These are phyloP conservation scores for Amoebophrya sp. DNA, from an alignment of 169 alveolate species.

Conservation along the genomic window DNA sequence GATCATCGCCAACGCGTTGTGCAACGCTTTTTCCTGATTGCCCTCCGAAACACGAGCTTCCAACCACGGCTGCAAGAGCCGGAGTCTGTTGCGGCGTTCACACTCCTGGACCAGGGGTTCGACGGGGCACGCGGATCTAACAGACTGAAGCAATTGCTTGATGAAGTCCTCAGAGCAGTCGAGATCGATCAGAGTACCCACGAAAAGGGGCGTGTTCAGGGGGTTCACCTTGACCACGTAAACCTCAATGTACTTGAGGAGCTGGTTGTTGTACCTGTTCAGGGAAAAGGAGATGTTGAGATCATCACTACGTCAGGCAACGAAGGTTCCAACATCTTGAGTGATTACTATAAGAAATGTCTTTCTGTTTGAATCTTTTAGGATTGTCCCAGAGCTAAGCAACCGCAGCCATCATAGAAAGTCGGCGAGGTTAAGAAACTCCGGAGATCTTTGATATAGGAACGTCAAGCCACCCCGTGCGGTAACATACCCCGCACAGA, in stretches of 20 bases:
- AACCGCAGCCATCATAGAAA: too few relatives aligned
- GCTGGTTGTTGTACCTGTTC: conserved; percentile 75
- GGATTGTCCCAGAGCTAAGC: not conserved
- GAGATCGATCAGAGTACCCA: conserved; percentile 94
- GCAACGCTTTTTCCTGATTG: conserved; percentile 86
- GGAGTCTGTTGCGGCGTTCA: conserved; percentile 92
- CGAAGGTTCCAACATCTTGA: too few relatives aligned
- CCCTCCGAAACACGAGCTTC: conserved; percentile 97
- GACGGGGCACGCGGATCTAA: conserved; percentile 89
- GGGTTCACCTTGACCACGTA: conserved; percentile 90
- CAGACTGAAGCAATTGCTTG: conserved; percentile 74
- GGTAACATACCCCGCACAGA: too few relatives aligned
- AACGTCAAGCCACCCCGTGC: too few relatives aligned
- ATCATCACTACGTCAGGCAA: too few relatives aligned
- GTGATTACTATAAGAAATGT: too few relatives aligned
- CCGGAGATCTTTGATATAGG: too few relatives aligned
- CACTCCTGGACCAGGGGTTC: conserved; percentile 93
- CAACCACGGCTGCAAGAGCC: conserved; percentile 90
- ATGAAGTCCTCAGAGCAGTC: conserved; percentile 96
- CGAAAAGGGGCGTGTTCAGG: conserved; percentile 91
- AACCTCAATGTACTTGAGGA: conserved; percentile 93
- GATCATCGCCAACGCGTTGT: conserved; percentile 97
- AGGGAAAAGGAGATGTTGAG: too few relatives aligned
- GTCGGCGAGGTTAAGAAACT: too few relatives aligned
- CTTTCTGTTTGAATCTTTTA: too few relatives aligned